Percentiles rank a stretch among this genome's conserved stretches.
phyloP scores from a whole-genome alignment of 2,329 filamentous ascomycete genomes.

The Clarireedia homoeocarpa region DNA sequence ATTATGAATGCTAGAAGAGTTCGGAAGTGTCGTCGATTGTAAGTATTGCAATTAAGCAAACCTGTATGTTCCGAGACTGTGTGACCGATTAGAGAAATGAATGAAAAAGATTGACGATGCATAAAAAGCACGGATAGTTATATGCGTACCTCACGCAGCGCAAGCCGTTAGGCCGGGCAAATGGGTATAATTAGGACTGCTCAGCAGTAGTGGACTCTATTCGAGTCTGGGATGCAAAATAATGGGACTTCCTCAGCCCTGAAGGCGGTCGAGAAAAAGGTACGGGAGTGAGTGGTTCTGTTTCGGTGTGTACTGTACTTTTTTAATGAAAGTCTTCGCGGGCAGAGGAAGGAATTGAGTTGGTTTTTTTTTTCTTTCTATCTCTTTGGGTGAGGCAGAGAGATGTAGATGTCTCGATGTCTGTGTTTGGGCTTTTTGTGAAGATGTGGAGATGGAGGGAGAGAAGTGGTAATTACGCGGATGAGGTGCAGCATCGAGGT shows the following conservation, averaged over 20 bases:
- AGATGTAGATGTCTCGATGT: not conserved
- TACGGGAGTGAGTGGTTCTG: too few species aligned
- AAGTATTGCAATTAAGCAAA: conserved; percentile 41
- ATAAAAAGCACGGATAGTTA: not conserved
- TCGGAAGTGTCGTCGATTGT: conserved; percentile 51
- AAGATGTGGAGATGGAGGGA: conserved; percentile 5
- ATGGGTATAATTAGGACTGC: conserved; percentile 33
- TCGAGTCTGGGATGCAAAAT: conserved; percentile 19
- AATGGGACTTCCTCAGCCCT: conserved; percentile 24
- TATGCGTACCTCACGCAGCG: conserved; percentile 67
- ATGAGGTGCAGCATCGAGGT: not conserved
- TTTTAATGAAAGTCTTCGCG: conserved; percentile 6
- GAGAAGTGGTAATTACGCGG: not conserved
- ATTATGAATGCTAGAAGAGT: conserved; percentile 65
- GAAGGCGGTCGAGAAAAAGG: conserved; percentile 6
- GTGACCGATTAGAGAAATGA: conserved; percentile 5
- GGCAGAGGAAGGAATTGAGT: not conserved
- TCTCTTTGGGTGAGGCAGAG: not conserved
- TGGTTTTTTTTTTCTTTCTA: not conserved
- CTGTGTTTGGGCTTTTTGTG: not conserved
- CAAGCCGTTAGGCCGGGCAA: conserved; percentile 76
- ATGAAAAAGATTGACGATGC: not conserved
- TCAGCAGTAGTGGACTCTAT: conserved; percentile 42
- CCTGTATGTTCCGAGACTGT: conserved; percentile 42
- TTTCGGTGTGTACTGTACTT: not conserved